Conservation (phyloP, 352 stramenopile genomes). For the Phytophthora sp. region DNA sequence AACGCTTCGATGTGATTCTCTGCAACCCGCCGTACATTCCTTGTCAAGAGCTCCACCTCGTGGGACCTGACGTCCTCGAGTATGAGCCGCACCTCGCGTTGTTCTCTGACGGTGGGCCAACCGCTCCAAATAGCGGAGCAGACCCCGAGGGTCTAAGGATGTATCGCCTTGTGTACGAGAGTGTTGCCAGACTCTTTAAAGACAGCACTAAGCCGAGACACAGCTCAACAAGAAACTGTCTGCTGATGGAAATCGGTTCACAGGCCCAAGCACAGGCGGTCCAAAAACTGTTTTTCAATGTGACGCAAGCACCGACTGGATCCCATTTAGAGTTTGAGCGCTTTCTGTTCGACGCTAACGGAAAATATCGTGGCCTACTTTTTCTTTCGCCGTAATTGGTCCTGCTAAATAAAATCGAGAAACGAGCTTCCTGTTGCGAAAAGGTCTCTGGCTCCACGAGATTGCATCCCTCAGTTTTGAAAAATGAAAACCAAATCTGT, state of each 20-base stretch:
- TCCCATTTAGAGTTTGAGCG: constrained; percentile 32
- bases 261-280: constrained; percentile 56
- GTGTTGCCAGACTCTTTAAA: constrained; percentile 42
- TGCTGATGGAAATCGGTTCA: constrained; percentile 71
- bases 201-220: not conserved
- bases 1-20: constrained; percentile 70
- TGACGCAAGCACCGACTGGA: not conserved
- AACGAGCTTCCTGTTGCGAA: no score
- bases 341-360: constrained; percentile 46
- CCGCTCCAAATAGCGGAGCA: not conserved
- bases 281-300: constrained; percentile 39
- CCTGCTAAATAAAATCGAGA: no score
- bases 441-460: no score
- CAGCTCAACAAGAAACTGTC: constrained; percentile 7
- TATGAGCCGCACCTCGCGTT: constrained; percentile 77
- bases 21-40: constrained; percentile 84
- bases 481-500: not conserved
- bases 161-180: constrained; percentile 50
- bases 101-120: constrained; percentile 58
- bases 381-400: constrained; percentile 28
- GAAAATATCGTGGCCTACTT: constrained; percentile 46
- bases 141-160: constrained; percentile 53
- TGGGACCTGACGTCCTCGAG: constrained; percentile 61
- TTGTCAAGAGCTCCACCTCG: constrained; percentile 50
- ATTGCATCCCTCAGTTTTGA: no score